A percentile compares a stretch with the other conserved stretches of the same genome.
phyloP scores from a whole-genome alignment of 2,329 filamentous ascomycete species.

The Trichoderma sp. region DNA sequence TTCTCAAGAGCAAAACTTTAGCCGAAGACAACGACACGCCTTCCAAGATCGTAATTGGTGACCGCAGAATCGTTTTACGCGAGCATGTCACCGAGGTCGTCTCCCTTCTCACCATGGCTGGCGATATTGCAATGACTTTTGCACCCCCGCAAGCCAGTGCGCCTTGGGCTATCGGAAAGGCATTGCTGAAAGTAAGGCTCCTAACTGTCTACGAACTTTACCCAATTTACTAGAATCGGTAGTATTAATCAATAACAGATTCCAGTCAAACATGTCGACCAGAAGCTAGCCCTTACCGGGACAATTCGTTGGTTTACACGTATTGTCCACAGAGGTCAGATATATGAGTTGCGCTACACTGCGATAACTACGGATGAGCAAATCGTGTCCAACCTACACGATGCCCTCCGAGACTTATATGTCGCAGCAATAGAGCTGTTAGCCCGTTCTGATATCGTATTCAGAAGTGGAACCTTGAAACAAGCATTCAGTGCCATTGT shows the following conservation, averaged over 20 bases:
- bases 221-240: too few species aligned
- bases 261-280: constrained; percentile 7
- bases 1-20: background rate
- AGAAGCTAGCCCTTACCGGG: constrained; percentile 10
- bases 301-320: constrained; percentile 4
- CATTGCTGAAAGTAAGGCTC: background rate
- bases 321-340: constrained; percentile 4
- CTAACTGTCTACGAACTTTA: too few species aligned
- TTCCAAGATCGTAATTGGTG: background rate
- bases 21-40: background rate
- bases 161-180: constrained; percentile 14
- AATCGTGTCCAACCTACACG: background rate
- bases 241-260: too few species aligned
- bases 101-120: constrained; percentile 7
- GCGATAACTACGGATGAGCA: background rate
- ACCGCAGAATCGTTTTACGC: background rate
- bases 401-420: constrained; percentile 2
- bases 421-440: constrained; percentile 14
- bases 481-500: background rate
- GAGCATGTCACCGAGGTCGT: background rate
- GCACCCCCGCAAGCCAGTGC: constrained; percentile 4
- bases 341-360: constrained; percentile 1
- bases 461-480: background rate
- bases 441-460: background rate
- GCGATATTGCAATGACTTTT: constrained; percentile 1